Evolutionary conservation across 352 stramenopile species (phyloP), one percentile per base, ranked within the genome.

Genomic region (Phytopythium cucurbitacearum): DNA sequence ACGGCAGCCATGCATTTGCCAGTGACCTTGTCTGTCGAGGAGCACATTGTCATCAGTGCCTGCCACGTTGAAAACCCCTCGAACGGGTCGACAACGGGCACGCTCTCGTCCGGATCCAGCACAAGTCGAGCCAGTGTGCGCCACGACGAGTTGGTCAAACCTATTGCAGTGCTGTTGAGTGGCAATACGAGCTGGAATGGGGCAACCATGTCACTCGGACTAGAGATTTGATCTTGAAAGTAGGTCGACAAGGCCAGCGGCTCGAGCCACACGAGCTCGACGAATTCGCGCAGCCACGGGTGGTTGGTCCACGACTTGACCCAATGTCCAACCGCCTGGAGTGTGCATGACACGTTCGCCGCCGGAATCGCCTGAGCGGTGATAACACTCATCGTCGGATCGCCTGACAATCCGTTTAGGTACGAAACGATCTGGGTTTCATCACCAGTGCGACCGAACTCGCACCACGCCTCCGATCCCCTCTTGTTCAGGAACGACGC

Each of bases 231-330:
- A 8, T 46, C 48, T 5, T 40, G 38, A 5, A 51, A 68, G 3
- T 57, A 65, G 0, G 49, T 33, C 1, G 40, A 40, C 3, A 52
- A 41, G 1, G 57, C 42, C 0, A 57, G 28, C 2, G 49, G 10
- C 33, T 67, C 45, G 8, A 74, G 44, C 78, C 76, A 89, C 16
- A 81, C 57, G 33, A 69, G 62, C 52, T 89, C 76, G 7, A 85
- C 62, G 41, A 85, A 76, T 48, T 76, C 59, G 8, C 59, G 57
- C 50, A 76, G 63, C 32, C 49, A 60, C 6, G 78, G 78, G 16
- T 87, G 75, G 13, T 60, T 68, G 8, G 72, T 60, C 69, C 75
- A 86, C 5, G 78, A 87, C 10, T 62, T 36, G 3, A 89, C 10
- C 78, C 78, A 89, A 46, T 86, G 67, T 0, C 57, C 62, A 6